Percentiles rank a stretch among this genome's conserved stretches.
Conservation (phyloP, 192 early-diverging fungal species). For the Obelidium mucronatum region DNA sequence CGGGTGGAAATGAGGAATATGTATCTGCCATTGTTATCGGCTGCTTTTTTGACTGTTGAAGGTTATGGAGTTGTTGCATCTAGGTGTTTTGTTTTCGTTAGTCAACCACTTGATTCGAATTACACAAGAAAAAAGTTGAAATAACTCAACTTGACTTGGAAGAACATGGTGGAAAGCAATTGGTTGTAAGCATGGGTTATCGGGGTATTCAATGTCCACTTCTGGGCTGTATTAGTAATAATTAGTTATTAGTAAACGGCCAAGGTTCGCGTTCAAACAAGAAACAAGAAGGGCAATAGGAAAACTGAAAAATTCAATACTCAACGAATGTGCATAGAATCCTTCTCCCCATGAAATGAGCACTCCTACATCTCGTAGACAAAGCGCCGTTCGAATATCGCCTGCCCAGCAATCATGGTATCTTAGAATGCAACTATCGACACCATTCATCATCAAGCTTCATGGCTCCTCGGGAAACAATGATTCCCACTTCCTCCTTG, state of each 20-base stretch:
- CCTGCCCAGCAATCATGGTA: slow-evolving; percentile 46
- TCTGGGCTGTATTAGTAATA: too few relatives aligned
- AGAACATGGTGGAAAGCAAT: slow-evolving; percentile 50
- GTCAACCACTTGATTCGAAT: too few relatives aligned
- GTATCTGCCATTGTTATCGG: too few relatives aligned
- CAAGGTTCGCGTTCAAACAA: not conserved
- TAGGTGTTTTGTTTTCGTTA: too few relatives aligned
- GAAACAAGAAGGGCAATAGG: slow-evolving; percentile 30
- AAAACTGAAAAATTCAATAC: slow-evolving; percentile 48
- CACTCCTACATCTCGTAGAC: slow-evolving; percentile 46
- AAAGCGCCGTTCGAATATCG: slow-evolving; percentile 48
- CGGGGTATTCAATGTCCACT: slow-evolving; percentile 11
- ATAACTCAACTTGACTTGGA: too few relatives aligned
- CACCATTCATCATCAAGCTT: slow-evolving; percentile 38
- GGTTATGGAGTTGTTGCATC: too few relatives aligned
- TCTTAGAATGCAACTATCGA: slow-evolving; percentile 36
- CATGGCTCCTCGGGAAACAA: slow-evolving; percentile 58
- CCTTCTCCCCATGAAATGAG: slow-evolving; percentile 16
- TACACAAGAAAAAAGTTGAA: too few relatives aligned
- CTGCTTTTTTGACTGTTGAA: too few relatives aligned
- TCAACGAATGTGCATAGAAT: slow-evolving; percentile 35
- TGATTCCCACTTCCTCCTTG: slow-evolving; percentile 66
- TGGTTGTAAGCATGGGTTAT: slow-evolving; percentile 47
- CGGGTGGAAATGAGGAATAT: too few relatives aligned
- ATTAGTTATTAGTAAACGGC: not conserved